Evolutionary conservation across 2,329 filamentous ascomycete genomes (phyloP).

Genomic region (Colletotrichum aenigma): DNA sequence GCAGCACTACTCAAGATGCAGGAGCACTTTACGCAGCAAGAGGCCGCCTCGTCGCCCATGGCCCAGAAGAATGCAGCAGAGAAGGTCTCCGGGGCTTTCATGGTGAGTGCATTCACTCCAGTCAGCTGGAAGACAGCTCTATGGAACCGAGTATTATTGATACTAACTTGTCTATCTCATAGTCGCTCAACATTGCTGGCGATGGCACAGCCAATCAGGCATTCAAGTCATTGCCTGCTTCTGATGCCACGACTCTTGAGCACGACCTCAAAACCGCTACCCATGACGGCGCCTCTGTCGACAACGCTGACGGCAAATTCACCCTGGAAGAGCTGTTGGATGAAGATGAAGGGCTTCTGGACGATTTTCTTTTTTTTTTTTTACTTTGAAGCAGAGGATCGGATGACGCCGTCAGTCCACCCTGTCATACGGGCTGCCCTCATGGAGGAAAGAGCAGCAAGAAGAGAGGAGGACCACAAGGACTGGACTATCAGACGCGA

Average conservation of each 20-base stretch:
- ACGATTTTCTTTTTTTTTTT: neutral
- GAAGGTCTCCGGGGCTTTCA: neutral
- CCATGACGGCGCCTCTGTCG: neutral
- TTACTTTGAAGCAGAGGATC: neutral
- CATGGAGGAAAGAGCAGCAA: neutral
- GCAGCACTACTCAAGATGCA: neutral
- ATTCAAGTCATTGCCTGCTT: neutral
- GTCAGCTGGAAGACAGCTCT: neutral
- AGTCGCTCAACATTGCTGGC: neutral
- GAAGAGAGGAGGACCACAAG: neutral
- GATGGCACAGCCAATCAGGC: too few species aligned
- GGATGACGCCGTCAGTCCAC: neutral
- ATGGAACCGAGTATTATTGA: fast-evolving
- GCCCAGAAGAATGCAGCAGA: neutral
- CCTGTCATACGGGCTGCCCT: neutral
- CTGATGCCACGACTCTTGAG: neutral
- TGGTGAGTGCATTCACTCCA: neutral
- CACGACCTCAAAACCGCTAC: neutral
- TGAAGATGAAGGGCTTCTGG: neutral
- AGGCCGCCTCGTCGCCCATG: neutral
- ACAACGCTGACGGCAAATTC: neutral
- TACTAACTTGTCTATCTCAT: neutral
- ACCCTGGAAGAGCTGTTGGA: neutral
- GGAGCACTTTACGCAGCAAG: neutral
- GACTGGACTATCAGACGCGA: neutral